Evolutionary conservation across 176 grass and related monocot species (phyloP), one percentile per base, ranked within the genome.

Genomic region (Chrysopogon serrulatus): DNA sequence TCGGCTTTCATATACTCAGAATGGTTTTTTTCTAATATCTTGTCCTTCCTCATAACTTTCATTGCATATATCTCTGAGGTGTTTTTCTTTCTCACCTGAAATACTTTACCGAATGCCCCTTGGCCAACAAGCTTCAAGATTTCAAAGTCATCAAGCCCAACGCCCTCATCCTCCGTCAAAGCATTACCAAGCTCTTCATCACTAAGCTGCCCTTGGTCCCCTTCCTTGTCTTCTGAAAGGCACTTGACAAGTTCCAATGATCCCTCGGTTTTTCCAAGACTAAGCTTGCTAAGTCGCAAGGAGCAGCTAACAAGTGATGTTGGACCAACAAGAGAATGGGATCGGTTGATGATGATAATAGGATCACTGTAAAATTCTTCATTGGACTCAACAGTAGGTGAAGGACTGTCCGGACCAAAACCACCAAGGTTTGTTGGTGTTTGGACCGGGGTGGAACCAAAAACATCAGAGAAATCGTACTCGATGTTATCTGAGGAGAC

Each of bases 21-120:
- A 89, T 95, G 96, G 74, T 95, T 98, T 10, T 98, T 95, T 60
- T 98, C 93, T 81, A 95, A 66, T 68, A 98, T 95, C 73, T 90
- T 98, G 77, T 98, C 96, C 85, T 95, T 98, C 76, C 96, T 90
- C 93, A 98, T 88, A 70, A 98, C 96, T 67, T 98, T 98, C 93
- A 98, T 98, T 24, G 96, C 96, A 78, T 95, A 98, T 62, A 98
- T 98, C 78, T 95, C 96, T 24, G 81, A 84, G 82, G 93, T 94
- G 37, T 90, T 88, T 86, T 93, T 98, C 87, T 95, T 98, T 73
- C 81, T 98, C 51, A 98, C 96, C 83, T 98, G 96, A 85, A 88
- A 98, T 41, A 98, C 96, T 84, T 98, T 98, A 17, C 96, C 96
- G 60, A 98, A 98, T 42, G 96, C 91, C 57, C 96, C 96, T 89